Base-by-base conservation (phyloP, 768 basidiomycete genomes). In the Boletus rubroflammeus region DNA sequence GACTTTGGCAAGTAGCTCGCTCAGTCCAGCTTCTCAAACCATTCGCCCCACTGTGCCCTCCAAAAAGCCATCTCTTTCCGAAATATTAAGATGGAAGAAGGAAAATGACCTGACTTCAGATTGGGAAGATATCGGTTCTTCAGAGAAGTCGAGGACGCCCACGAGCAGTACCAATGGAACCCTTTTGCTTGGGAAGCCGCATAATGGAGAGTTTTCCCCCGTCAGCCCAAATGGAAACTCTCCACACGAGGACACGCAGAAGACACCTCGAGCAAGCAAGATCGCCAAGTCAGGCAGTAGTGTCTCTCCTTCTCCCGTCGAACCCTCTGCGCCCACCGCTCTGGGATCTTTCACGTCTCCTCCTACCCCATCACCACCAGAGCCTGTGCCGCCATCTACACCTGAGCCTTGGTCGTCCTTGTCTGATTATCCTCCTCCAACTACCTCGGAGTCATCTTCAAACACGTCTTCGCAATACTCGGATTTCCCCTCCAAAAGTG, bases 391-490 rank as follows among this genome's bases (percentile, higher is more conserved):
- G 17, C 81, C 87, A 11, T 75, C 83, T 10, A 90, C 90, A 14
- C 86, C 86, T 6, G 88, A 91, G 71, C 88, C 88, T 31, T 83
- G 86, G 50, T 90, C 89, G 15, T 87, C 87, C 5, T 65, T 87
- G 46, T 86, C 87, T 51, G 84, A 85, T 60, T 88, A 84, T 62
- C 84, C 85, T 38, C 78, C 78, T 51, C 79, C 77, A 23, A 84
- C 87, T 10, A 86, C 86, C 9, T 87, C 89, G 10, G 84, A 82
- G 59, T 88, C 88, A 5, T 88, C 88, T 17, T 88, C 88, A 19
- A 82, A 82, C n/a, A 78, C 81, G 10, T 88, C 85, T 3, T 88
- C 86, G 14, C 81, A 81, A 54, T 85, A 81, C 60, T 86, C 85
- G 1, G 70, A 80, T 19, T 61, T 67, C 57, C 63, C 67, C 58